These are phyloP conservation scores for Apiotrichum gamsii DNA, from an alignment of 1,284 basidiomycete genomes.

Conservation along the genomic window DNA sequence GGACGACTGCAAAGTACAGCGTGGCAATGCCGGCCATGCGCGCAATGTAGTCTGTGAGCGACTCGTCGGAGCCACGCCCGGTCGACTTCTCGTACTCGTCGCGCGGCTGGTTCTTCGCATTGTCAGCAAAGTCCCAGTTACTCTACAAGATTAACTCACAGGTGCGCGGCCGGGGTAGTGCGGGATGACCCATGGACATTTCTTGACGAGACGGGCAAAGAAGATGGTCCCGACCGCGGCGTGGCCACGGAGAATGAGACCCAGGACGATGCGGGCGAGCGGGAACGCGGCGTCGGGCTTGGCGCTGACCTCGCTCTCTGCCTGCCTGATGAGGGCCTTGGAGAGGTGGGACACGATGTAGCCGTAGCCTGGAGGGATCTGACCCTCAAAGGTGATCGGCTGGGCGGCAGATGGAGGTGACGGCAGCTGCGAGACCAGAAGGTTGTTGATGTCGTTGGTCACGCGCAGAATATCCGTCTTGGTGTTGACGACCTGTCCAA, in stretches of 20 bases:
- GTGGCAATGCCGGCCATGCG: constrained; percentile 79
- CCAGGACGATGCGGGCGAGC: constrained; percentile 67
- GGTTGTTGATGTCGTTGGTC: constrained; percentile 60
- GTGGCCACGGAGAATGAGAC: constrained; percentile 57
- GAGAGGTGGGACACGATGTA: constrained; percentile 79
- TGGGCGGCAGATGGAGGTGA: constrained; percentile 46
- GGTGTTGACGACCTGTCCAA: constrained; percentile 87
- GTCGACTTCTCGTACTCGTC: constrained; percentile 60
- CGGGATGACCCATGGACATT: constrained; percentile 56
- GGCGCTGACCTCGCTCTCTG: constrained; percentile 87
- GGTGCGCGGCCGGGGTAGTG: constrained; percentile 43
- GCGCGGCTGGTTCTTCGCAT: constrained; percentile 49
- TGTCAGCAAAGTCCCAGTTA: neutral
- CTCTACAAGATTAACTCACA: constrained; percentile 24
- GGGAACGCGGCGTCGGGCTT: constrained; percentile 79
- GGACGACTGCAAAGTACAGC: constrained; percentile 78
- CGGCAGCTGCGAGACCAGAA: constrained; percentile 48
- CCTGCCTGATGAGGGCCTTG: constrained; percentile 85
- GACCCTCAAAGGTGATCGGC: constrained; percentile 40
- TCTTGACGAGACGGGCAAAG: constrained; percentile 77
- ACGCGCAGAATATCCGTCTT: constrained; percentile 62
- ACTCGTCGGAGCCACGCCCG: constrained; percentile 55
- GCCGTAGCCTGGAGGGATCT: constrained; percentile 51
- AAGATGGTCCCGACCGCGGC: constrained; percentile 65
- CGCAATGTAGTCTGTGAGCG: constrained; percentile 59